Evolutionary conservation across 2,329 filamentous ascomycete genomes (phyloP).

Genomic region (Exophiala sp.): DNA sequence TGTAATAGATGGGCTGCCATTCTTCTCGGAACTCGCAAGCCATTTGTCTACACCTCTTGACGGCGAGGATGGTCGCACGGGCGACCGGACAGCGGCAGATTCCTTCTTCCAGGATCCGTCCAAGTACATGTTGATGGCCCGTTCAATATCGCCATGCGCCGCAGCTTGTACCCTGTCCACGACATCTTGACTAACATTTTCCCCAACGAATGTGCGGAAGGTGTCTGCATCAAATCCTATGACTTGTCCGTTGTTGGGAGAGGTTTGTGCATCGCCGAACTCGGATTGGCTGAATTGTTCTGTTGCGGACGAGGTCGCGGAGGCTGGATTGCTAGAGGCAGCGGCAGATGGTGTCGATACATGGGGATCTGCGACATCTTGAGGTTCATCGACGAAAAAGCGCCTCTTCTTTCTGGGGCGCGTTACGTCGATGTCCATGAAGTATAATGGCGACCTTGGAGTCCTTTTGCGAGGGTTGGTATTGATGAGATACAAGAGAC

Average conservation of each 20-base stretch:
- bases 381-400: constrained; percentile 53
- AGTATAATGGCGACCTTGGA: not conserved
- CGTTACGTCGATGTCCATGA: constrained; percentile 43
- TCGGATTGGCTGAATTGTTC: constrained; percentile 18
- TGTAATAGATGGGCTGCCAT: not conserved
- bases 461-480: not conserved
- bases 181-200: constrained; percentile 41
- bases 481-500: constrained; percentile 3
- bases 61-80: constrained; percentile 1
- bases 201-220: constrained; percentile 55
- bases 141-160: constrained; percentile 51
- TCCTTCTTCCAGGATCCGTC: constrained; percentile 55
- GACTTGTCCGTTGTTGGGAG: constrained; percentile 2
- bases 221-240: constrained; percentile 49
- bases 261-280: constrained; percentile 12
- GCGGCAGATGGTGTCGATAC: constrained; percentile 29
- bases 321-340: constrained; percentile 31
- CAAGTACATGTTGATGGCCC: constrained; percentile 59
- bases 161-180: constrained; percentile 46
- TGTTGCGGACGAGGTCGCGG: constrained; percentile 22
- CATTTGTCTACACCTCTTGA: constrained; percentile 16
- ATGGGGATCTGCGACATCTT: constrained; percentile 27
- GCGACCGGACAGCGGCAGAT: not conserved
- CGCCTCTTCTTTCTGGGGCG: constrained; percentile 57
- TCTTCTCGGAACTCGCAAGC: constrained; percentile 5